Evolutionary conservation across 1,139 yeast genomes (phyloP).

Genomic region (Geotrichum candidum): DNA sequence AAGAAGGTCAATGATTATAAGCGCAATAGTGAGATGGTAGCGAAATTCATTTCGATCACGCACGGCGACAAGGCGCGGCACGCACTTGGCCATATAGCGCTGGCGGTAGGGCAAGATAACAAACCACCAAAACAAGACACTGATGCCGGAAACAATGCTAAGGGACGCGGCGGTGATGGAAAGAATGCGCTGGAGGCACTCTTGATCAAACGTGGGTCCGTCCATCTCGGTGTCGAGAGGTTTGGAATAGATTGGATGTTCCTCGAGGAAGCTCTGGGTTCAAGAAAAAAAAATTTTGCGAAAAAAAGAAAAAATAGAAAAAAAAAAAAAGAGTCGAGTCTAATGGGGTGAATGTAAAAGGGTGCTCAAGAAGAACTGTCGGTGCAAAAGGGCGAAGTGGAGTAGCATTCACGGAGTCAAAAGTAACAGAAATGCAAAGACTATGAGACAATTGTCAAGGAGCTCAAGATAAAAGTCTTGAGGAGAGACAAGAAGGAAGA

Average conservation of each 20-base stretch:
- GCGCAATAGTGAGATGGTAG: slow-evolving; percentile 59
- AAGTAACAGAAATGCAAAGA: not conserved
- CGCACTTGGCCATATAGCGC: not conserved
- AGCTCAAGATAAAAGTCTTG: not conserved
- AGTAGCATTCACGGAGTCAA: not conserved
- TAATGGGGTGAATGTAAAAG: not conserved
- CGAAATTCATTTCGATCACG: slow-evolving; percentile 44
- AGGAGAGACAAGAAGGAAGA: not conserved
- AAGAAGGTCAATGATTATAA: slow-evolving; percentile 63
- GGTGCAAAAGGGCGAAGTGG: not conserved
- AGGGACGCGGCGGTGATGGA: slow-evolving; percentile 12
- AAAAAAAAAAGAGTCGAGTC: not conserved
- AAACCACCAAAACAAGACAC: slow-evolving; percentile 15
- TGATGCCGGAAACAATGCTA: slow-evolving; percentile 10
- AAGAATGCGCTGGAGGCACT: slow-evolving; percentile 13
- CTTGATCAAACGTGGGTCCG: slow-evolving; percentile 1
- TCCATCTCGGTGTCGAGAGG: not conserved
- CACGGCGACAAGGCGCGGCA: not conserved
- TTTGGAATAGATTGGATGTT: not conserved
- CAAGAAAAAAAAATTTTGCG: too few species aligned
- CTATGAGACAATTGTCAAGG: not conserved
- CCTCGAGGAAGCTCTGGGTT: not conserved
- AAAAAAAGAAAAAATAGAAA: not conserved
- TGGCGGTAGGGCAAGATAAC: slow-evolving; percentile 1
- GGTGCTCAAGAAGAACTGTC: not conserved